Base-by-base conservation (phyloP, 768 basidiomycete species). In the Lyophyllum decastes region DNA sequence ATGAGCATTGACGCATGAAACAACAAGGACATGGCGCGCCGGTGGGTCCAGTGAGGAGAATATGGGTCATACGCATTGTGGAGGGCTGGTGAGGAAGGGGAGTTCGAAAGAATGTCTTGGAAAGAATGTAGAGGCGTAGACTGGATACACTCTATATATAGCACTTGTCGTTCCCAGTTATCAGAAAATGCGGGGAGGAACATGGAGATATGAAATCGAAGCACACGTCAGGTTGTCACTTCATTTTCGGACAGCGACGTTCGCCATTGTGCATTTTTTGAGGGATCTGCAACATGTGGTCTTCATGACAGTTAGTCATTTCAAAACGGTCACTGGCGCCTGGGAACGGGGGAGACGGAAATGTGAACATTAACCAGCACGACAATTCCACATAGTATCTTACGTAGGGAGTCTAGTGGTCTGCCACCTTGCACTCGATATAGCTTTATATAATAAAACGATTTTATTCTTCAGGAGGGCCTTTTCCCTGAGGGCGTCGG, bases 21-120 rank as follows among this genome's bases (percentile, higher is more conserved):
- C 22, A 49, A 25, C 24, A 26, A 34, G 11, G 10, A 16, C 19
- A 24, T 19, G 8, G 52, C 70, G 52, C 44, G 76, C 81, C 81
- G 24, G 82, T 83, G 8, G 78, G 76, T 19, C 82, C 81, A 5
- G 76, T 76, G 52, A 83, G 66, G 56, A 84, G 76, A 44, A 83
- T 78, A 45, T 74, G 63, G 14, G 55, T 64, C 55, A 45, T 60
- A 46, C 55, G 55, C 14, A 45, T 30, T 10, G 30, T 10, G 25
- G n/a, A 7, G 19, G 51, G 60, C n/a, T 57, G 57, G 61, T 38
- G 43, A n/a, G 22, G 45, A 26, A 19, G 35, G 50, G 27, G 44
- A 21, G 19, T 4, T 12, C 9, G 47, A 14, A n/a, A 38, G 21
- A 16, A 45, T 50, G 46, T 49, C 40, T 41, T 41, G 40, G 41